Percentiles rank a stretch among this genome's conserved stretches.
Evolutionary conservation across 116 monocot genomes (phyloP).

Genomic region (Posidonia oceanica): DNA sequence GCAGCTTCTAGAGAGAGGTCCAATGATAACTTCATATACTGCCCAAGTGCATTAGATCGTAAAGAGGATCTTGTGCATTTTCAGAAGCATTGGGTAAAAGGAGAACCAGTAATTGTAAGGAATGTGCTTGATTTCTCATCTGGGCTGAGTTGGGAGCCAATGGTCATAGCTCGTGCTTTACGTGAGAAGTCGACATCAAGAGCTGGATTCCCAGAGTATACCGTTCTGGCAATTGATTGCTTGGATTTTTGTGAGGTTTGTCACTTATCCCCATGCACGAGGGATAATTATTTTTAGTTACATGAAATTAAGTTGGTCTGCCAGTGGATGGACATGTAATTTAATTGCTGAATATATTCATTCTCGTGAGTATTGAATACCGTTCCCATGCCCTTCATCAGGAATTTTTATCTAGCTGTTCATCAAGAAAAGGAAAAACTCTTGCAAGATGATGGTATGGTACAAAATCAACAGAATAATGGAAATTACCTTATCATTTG

Average conservation of each 20-base stretch:
- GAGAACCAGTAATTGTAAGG: conserved; percentile 50
- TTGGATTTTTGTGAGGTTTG: conserved; percentile 31
- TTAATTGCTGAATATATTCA: too few species aligned
- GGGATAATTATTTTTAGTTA: too few species aligned
- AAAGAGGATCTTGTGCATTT: conserved; percentile 30
- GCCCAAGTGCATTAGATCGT: conserved; percentile 25
- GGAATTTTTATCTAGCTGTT: too few species aligned
- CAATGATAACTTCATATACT: conserved; percentile 37
- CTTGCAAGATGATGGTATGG: too few species aligned
- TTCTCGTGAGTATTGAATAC: too few species aligned
- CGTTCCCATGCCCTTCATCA: too few species aligned
- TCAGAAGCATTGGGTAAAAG: conserved; percentile 44
- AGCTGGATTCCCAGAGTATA: conserved; percentile 23
- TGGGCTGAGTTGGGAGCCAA: conserved; percentile 57
- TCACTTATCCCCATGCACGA: too few species aligned
- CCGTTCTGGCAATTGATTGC: conserved; percentile 40
- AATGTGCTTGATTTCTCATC: conserved; percentile 31
- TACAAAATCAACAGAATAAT: too few species aligned
- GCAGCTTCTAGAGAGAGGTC: conserved; percentile 25
- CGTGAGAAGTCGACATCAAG: conserved; percentile 19
- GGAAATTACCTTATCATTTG: too few species aligned
- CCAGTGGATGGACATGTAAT: too few species aligned
- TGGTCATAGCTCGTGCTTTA: conserved; percentile 37
- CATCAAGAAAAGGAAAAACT: too few species aligned
- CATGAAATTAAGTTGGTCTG: too few species aligned